phyloP scores from a whole-genome alignment of 192 early-diverging fungal genomes.

The Phycomyces nitens region DNA sequence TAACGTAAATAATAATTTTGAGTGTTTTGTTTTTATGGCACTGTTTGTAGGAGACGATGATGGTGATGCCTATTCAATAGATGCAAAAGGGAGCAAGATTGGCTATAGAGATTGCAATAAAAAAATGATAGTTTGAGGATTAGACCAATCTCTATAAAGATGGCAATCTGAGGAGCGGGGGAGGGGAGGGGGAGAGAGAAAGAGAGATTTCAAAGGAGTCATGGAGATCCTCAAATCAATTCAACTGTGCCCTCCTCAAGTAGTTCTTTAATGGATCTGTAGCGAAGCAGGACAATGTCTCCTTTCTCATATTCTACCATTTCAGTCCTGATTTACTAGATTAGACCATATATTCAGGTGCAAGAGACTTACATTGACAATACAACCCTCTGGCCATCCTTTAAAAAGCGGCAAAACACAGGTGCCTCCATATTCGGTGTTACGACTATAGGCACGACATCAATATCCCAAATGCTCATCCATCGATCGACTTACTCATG shows the following conservation, averaged over 20 bases:
- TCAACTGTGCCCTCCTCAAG: constrained; percentile 44
- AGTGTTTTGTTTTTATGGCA: no score
- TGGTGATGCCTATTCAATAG: no score
- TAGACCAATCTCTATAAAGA: no score
- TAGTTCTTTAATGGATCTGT: constrained; percentile 40
- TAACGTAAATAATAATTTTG: no score
- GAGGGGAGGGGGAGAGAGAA: no score
- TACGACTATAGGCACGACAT: constrained; percentile 33
- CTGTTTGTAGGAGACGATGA: no score
- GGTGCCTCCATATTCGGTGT: constrained; percentile 56
- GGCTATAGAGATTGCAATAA: no score
- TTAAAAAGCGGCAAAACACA: constrained; percentile 53
- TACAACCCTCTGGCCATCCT: constrained; percentile 33
- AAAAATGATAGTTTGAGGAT: no score
- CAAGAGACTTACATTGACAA: not conserved
- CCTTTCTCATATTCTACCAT: constrained; percentile 10
- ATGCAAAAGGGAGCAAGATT: no score
- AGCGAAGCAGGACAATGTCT: constrained; percentile 56
- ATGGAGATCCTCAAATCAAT: constrained; percentile 42
- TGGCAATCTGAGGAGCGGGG: not conserved
- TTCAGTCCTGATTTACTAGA: not conserved
- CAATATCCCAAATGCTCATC: not conserved
- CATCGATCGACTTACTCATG: constrained; percentile 33
- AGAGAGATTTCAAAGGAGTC: not conserved
- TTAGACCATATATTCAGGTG: not conserved